Conservation (phyloP, 352 stramenopile genomes). For the Pythium dissotocum region DNA sequence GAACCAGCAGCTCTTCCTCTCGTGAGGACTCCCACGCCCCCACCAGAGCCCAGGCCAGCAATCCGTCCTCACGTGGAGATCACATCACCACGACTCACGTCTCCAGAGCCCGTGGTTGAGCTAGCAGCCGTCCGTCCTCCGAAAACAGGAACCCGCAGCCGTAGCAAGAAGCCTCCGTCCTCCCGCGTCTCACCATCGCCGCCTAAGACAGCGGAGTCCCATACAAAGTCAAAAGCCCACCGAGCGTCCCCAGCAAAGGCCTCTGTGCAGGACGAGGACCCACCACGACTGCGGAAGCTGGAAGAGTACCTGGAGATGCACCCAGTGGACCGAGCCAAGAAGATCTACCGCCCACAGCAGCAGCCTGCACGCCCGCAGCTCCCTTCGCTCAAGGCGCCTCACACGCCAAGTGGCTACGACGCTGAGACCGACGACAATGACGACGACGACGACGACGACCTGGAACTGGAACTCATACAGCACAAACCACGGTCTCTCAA, state of each 20-base stretch:
- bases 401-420: slow-evolving; percentile 13
- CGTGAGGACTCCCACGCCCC: neutral
- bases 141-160: slow-evolving; percentile 7
- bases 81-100: neutral
- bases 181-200: neutral
- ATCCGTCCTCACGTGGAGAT: neutral
- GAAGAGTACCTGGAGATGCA: slow-evolving; percentile 21
- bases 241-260: neutral
- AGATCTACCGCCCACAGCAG: slow-evolving; percentile 13
- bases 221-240: neutral
- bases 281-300: slow-evolving; percentile 20
- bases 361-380: neutral
- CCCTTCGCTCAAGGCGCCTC: neutral
- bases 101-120: neutral
- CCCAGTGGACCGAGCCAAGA: slow-evolving; percentile 15
- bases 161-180: neutral
- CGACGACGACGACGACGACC: neutral
- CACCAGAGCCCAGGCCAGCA: neutral
- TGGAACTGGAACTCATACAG: neutral
- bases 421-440: slow-evolving; percentile 12
- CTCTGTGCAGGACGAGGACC: neutral
- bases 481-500: neutral
- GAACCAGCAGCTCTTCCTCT: neutral
- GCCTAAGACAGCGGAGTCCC: neutral
- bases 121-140: neutral